phyloP scores from a whole-genome alignment of 2,329 filamentous ascomycete genomes.

The Colletotrichum karsti region DNA sequence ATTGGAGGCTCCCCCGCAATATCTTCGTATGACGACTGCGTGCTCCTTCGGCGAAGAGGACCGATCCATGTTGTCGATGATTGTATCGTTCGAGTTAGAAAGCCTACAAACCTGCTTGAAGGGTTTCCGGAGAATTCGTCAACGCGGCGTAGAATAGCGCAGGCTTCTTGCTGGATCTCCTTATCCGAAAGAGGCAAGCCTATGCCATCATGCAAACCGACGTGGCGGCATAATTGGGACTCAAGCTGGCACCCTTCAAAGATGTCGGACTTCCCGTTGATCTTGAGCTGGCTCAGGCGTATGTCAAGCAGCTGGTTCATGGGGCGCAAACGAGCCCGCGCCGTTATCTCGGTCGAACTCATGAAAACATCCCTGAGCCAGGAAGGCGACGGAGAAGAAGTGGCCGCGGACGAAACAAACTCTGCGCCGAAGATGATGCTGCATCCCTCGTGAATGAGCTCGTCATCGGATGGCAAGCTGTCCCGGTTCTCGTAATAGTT shows the following conservation, averaged over 20 bases:
- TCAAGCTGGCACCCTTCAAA: conserved; percentile 39
- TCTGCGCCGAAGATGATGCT: conserved; percentile 39
- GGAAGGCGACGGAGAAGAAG: conserved; percentile 6
- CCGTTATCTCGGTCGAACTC: conserved; percentile 11
- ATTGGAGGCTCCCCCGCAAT: background rate
- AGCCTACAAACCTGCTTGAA: conserved; percentile 14
- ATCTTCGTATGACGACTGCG: background rate
- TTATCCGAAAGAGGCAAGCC: conserved; percentile 17
- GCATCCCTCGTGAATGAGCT: conserved; percentile 36
- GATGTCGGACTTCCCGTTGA: conserved; percentile 37
- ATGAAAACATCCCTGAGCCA: conserved; percentile 38
- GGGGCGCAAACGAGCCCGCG: conserved; percentile 33
- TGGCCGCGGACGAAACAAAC: conserved; percentile 7
- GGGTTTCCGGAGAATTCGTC: conserved; percentile 21
- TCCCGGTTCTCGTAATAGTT: conserved; percentile 33
- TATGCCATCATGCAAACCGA: conserved; percentile 5
- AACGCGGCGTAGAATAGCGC: conserved; percentile 17
- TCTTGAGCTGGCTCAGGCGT: conserved; percentile 32
- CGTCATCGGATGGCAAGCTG: conserved; percentile 29
- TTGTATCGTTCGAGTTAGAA: conserved; percentile 8
- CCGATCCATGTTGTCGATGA: conserved; percentile 12
- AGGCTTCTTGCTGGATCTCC: conserved; percentile 32
- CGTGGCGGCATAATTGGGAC: conserved; percentile 14
- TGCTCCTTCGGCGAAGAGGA: background rate
- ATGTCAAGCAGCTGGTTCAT: conserved; percentile 34